phyloP scores from a whole-genome alignment of 768 basidiomycete species.

The Termitomyces sp. region DNA sequence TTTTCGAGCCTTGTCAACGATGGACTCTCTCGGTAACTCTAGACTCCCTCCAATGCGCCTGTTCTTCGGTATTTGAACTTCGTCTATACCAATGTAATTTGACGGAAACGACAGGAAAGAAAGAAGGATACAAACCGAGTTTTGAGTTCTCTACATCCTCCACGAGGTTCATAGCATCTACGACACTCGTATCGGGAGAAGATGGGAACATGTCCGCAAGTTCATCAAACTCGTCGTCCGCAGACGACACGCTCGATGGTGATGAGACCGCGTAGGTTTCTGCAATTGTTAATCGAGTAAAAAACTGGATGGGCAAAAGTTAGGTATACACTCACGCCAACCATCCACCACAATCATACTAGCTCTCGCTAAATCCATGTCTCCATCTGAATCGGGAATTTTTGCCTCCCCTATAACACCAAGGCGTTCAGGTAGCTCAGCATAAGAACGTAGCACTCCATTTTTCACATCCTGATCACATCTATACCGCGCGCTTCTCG shows the following conservation, averaged over 20 bases:
- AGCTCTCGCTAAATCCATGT: slow-evolving; percentile 27
- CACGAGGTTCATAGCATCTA: slow-evolving; percentile 19
- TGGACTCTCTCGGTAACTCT: slow-evolving; percentile 8
- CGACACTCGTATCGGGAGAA: slow-evolving; percentile 39
- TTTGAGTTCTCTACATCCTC: slow-evolving; percentile 35
- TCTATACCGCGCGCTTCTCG: slow-evolving; percentile 12
- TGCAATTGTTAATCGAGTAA: slow-evolving; percentile 6
- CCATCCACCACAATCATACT: slow-evolving; percentile 59
- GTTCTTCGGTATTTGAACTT: slow-evolving; percentile 46
- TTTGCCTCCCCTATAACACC: slow-evolving; percentile 13
- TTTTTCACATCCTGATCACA: not conserved
- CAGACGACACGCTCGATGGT: slow-evolving; percentile 35
- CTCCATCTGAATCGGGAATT: slow-evolving; percentile 11
- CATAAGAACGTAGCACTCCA: slow-evolving; percentile 8
- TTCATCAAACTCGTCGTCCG: slow-evolving; percentile 46
- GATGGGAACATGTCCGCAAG: slow-evolving; percentile 38
- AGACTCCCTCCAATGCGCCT: slow-evolving; percentile 37
- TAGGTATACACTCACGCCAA: slow-evolving; percentile 44
- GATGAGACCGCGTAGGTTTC: slow-evolving; percentile 35
- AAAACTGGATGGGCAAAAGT: not conserved
- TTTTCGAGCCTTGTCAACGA: slow-evolving; percentile 11
- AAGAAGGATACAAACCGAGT: slow-evolving; percentile 35
- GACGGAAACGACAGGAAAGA: not conserved
- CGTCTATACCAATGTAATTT: slow-evolving; percentile 28
- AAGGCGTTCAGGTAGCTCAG: slow-evolving; percentile 35